Conservation (phyloP, 176 grass and related monocot genomes). For the Oryza rufipogon region DNA sequence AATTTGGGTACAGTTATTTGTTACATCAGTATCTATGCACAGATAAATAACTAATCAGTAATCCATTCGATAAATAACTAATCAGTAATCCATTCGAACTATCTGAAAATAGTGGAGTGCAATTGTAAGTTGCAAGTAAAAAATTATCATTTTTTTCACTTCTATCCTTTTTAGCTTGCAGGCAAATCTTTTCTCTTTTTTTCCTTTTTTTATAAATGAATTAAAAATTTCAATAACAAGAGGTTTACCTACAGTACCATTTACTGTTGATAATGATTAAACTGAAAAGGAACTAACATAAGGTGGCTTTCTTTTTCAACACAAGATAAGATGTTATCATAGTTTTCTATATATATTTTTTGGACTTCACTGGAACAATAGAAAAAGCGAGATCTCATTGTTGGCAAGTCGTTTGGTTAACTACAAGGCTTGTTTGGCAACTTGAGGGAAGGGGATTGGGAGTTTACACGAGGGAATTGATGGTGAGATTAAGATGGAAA, state of each 20-base stretch:
- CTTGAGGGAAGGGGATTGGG: too few species aligned
- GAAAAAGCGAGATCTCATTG: neutral
- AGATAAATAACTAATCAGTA: too few species aligned
- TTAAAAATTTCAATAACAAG: neutral
- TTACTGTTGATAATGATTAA: neutral
- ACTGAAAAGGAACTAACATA: neutral
- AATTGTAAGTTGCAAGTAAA: neutral
- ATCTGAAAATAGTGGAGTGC: neutral
- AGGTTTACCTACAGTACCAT: neutral
- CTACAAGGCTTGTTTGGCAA: too few species aligned
- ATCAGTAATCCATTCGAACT: neutral
- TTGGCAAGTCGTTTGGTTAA: conserved; percentile 1
- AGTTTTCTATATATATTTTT: neutral
- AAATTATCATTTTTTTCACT: neutral
- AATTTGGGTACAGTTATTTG: conserved; percentile 9
- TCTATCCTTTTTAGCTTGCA: neutral
- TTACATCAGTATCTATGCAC: neutral
- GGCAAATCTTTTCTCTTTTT: neutral
- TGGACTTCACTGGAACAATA: neutral
- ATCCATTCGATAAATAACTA: neutral
- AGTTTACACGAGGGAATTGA: too few species aligned
- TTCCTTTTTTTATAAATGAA: too few species aligned
- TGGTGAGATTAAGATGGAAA: too few species aligned
- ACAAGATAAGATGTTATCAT: neutral
- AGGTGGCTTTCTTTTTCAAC: neutral